A percentile compares a stretch with the other conserved stretches of the same genome.
phyloP scores from a whole-genome alignment of 257 asterid genomes.

The Solanum tarijense region DNA sequence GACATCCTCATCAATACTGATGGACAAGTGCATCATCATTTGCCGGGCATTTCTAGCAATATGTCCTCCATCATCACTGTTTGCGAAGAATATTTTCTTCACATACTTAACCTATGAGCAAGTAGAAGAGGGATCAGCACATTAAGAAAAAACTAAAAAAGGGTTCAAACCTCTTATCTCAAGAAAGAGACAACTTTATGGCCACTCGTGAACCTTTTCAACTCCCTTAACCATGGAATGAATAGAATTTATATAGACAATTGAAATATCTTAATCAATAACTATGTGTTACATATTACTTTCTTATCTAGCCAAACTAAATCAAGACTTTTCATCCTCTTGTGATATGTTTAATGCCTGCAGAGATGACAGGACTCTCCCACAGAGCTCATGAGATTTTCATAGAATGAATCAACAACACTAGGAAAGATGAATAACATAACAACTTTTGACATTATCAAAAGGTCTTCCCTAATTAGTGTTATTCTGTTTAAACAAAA shows the following conservation, averaged over 20 bases:
- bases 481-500: background rate
- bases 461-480: background rate
- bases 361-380: background rate
- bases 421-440: background rate
- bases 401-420: background rate
- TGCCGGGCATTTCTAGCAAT: constrained; percentile 61
- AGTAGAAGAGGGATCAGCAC: background rate
- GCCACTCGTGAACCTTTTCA: background rate
- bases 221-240: background rate
- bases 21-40: constrained; percentile 73
- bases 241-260: background rate
- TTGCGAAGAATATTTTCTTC: constrained; percentile 74
- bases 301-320: background rate
- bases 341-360: background rate
- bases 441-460: background rate
- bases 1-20: constrained; percentile 73
- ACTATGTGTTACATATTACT: background rate
- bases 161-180: background rate
- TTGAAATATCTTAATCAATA: background rate
- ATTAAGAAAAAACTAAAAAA: background rate
- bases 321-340: background rate
- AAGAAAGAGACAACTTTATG: background rate
- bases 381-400: background rate
- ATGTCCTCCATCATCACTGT: constrained; percentile 37
- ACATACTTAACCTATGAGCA: constrained; percentile 66